Percentiles rank a stretch among this genome's conserved stretches.
Evolutionary conservation across 2,329 filamentous ascomycete genomes (phyloP).

Genomic region (Thyridium curvatum): DNA sequence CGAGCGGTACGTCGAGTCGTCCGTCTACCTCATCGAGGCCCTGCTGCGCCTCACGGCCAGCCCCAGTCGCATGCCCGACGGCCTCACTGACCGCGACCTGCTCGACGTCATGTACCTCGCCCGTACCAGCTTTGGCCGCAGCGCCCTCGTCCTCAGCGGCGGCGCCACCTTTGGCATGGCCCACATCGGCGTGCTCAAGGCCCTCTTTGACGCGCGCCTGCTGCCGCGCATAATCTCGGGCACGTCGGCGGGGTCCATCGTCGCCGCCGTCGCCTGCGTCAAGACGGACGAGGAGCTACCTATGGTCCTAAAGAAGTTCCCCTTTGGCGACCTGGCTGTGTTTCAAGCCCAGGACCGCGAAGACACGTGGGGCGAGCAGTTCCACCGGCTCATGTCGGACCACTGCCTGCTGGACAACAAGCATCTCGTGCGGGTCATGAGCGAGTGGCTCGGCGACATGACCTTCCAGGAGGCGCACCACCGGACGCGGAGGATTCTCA

Average conservation of each 20-base stretch:
- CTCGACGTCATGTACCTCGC: slow-evolving; percentile 66
- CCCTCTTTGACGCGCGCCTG: slow-evolving; percentile 66
- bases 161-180: slow-evolving; percentile 90
- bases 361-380: slow-evolving; percentile 61
- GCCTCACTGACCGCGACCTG: slow-evolving; percentile 50
- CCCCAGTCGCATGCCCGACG: slow-evolving; percentile 38
- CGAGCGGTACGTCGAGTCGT: slow-evolving; percentile 78
- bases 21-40: slow-evolving; percentile 65
- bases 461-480: slow-evolving; percentile 97
- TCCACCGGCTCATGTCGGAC: slow-evolving; percentile 70
- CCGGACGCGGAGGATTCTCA: slow-evolving; percentile 83
- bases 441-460: slow-evolving; percentile 72
- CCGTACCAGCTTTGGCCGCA: slow-evolving; percentile 78
- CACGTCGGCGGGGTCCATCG: slow-evolving; percentile 81
- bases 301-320: slow-evolving; percentile 60
- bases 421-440: slow-evolving; percentile 77
- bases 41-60: slow-evolving; percentile 54
- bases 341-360: slow-evolving; percentile 58
- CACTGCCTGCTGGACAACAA: slow-evolving; percentile 81
- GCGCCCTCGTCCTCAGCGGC: slow-evolving; percentile 74
- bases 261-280: slow-evolving; percentile 73
- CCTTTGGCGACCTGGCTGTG: slow-evolving; percentile 73
- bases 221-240: slow-evolving; percentile 84
- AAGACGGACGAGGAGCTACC: slow-evolving; percentile 75
- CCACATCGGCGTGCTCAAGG: slow-evolving; percentile 81